These are phyloP conservation scores for Gaeumannomyces sp. DNA, from an alignment of 2,329 filamentous ascomycete genomes.

Conservation along the genomic window DNA sequence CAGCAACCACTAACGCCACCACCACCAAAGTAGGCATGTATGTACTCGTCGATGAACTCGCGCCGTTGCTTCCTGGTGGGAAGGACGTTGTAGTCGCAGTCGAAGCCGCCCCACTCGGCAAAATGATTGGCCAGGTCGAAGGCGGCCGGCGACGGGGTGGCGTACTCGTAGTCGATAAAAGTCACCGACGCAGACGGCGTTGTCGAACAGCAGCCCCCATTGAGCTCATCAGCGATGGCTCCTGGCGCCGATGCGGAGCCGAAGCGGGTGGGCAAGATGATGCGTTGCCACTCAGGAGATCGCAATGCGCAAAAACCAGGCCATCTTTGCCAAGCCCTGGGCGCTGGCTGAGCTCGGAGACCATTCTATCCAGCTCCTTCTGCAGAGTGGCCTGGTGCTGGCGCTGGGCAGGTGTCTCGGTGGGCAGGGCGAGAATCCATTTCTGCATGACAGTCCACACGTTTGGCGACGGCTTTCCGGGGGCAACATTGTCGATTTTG, in stretches of 20 bases:
- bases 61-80: conserved; percentile 72
- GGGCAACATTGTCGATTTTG: conserved; percentile 46
- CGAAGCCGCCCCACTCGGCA: conserved; percentile 95
- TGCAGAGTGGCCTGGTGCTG: conserved; percentile 64
- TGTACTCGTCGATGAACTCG: conserved; percentile 78
- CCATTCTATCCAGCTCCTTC: conserved; percentile 64
- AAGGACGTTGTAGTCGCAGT: conserved; percentile 81
- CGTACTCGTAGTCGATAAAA: conserved; percentile 99
- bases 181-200: conserved; percentile 48
- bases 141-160: conserved; percentile 84
- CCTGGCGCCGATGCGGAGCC: conserved; percentile 13
- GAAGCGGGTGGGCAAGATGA: conserved; percentile 56
- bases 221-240: conserved; percentile 17
- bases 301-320: conserved; percentile 90
- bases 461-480: conserved; percentile 71
- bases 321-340: conserved; percentile 70
- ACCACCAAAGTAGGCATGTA: conserved; percentile 62
- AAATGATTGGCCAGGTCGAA: conserved; percentile 99
- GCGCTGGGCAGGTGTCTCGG: conserved; percentile 61
- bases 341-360: conserved; percentile 66
- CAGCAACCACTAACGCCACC: conserved; percentile 21
- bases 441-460: conserved; percentile 94
- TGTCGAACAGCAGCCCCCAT: conserved; percentile 16
- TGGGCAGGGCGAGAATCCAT: conserved; percentile 85
- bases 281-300: conserved; percentile 92